Evolutionary conservation across 331 rosid species (phyloP).

Genomic region (Pyrus hybrid): DNA sequence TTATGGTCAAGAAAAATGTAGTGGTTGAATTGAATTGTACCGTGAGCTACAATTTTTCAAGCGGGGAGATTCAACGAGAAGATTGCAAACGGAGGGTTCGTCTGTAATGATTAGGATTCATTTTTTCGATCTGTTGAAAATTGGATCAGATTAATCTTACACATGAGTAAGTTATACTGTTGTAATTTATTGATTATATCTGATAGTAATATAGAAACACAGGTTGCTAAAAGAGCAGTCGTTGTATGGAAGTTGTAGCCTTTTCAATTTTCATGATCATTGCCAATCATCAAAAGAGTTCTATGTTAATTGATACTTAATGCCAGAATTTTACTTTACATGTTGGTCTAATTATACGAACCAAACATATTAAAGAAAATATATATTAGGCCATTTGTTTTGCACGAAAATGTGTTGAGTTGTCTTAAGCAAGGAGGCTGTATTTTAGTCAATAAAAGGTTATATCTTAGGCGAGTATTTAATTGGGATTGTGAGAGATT

Average conservation of each 20-base stretch:
- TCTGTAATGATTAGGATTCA: background rate
- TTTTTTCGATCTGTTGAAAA: background rate
- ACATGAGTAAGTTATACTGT: background rate
- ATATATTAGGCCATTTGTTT: too few relatives aligned
- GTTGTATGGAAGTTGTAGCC: background rate
- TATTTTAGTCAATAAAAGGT: too few relatives aligned
- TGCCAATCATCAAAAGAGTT: background rate
- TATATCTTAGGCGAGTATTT: too few relatives aligned
- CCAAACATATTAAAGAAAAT: background rate
- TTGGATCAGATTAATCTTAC: background rate
- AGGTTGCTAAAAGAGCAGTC: background rate
- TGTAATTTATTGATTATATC: background rate
- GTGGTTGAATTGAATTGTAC: slow-evolving; percentile 28
- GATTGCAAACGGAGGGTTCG: slow-evolving; percentile 10
- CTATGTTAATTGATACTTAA: background rate
- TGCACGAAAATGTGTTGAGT: too few relatives aligned
- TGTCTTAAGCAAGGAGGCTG: too few relatives aligned
- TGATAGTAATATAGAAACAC: background rate
- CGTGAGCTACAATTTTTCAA: slow-evolving; percentile 7
- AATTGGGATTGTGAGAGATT: too few relatives aligned
- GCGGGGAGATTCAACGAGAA: background rate
- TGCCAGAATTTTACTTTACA: background rate
- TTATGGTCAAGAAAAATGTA: slow-evolving; percentile 19
- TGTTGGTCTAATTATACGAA: background rate
- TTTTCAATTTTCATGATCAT: background rate